phyloP scores from a whole-genome alignment of 305 asterid species.

The Rubia occidens region DNA sequence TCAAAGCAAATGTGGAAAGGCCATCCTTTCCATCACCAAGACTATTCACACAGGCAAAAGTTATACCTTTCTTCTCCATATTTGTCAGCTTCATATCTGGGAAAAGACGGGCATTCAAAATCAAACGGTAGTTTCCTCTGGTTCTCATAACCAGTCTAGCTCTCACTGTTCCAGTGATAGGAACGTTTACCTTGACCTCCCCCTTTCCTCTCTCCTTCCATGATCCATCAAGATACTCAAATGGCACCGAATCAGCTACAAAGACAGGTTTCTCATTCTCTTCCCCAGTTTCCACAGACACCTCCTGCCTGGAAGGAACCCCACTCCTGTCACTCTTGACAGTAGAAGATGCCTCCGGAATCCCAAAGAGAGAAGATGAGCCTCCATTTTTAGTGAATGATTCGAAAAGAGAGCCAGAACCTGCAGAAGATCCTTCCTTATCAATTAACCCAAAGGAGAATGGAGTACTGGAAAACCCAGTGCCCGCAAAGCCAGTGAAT shows the following conservation, averaged over 20 bases:
- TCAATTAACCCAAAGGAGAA: constrained; percentile 67
- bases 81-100: constrained; percentile 85
- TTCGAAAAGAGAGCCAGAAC: constrained; percentile 37
- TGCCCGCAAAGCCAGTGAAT: constrained; percentile 76
- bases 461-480: constrained; percentile 71
- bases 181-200: constrained; percentile 66
- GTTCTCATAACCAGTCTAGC: constrained; percentile 86
- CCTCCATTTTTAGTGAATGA: constrained; percentile 35
- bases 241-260: constrained; percentile 64
- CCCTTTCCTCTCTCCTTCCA: constrained; percentile 99
- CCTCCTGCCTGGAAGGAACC: constrained; percentile 62
- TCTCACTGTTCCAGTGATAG: constrained; percentile 47
- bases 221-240: constrained; percentile 56
- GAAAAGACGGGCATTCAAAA: constrained; percentile 73
- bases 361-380: constrained; percentile 40
- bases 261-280: constrained; percentile 72
- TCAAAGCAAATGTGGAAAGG: constrained; percentile 78
- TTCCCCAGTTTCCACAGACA: constrained; percentile 71
- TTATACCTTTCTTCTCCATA: constrained; percentile 89
- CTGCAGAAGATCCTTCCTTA: constrained; percentile 38
- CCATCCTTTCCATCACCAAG: constrained; percentile 55
- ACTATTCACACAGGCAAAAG: constrained; percentile 82
- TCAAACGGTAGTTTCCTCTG: constrained; percentile 68
- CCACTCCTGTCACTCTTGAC: constrained; percentile 43
- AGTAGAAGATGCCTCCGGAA: constrained; percentile 28